Base-by-base conservation (phyloP, 108 stramenopile species). In the Fragilaria crotonensis region DNA sequence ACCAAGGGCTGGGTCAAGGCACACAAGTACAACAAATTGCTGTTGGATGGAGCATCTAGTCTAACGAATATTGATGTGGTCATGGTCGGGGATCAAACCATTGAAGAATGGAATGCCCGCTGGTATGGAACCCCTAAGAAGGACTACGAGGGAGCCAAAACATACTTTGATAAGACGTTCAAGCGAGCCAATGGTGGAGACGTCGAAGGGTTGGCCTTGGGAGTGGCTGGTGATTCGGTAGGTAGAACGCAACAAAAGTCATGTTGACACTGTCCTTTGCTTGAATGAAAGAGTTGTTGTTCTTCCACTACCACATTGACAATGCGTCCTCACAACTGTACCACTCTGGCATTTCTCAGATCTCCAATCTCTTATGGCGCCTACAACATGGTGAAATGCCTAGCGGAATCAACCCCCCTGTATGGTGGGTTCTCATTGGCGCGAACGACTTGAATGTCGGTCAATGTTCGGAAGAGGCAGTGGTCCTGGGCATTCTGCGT, bases 351-450 rank as follows among this genome's bases (percentile, higher is more conserved):
- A n/a, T n/a, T n/a, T n/a, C n/a, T n/a, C 36, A 77, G 77, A 63
- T 72, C 2, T 58, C 77, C 27, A 81, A 83, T 64, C 46, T 84
- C 0, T 58, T 87, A 20, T 87, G 86, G 86, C 68, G 86, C 18
- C 64, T 87, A 2, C 48, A 75, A 67, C 70, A 87, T 50, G 86
- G 80, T 5, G 86, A 87, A 56, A 70, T 80, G 65, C 85, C 85
- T 2, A 66, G 57, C 27, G 57, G 60, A 17, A 54, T 77, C 33
- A 54, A 62, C 26, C 60, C 76, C n/a, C 45, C 33, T 33, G 47
- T 76, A 0, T 73, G 41, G 25, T 83, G 85, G 75, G 30, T 76
- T 19, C 28, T 48, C n/a, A 75, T 81, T 27, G 86, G 86, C 18
- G 67, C 73, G 49, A 87, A 87, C 44, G 86, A 87, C 66, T 56